phyloP scores from a whole-genome alignment of 1,284 basidiomycete genomes.

The Sporisorium exsertum region DNA sequence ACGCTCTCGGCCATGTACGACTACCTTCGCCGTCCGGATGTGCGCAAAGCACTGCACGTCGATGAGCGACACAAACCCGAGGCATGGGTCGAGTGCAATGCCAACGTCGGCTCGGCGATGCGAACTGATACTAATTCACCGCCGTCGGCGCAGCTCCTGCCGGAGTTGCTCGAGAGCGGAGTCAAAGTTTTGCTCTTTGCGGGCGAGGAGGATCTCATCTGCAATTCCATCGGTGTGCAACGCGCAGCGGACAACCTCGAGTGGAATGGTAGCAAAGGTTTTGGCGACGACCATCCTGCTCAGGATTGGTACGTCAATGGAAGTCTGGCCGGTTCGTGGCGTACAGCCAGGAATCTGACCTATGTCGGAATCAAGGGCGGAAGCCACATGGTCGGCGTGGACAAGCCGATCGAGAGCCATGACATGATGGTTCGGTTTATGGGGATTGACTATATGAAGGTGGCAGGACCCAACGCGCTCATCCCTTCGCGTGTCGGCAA shows the following conservation, averaged over 20 bases:
- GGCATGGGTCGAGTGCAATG: conserved; percentile 89
- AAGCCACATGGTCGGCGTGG: conserved; percentile 79
- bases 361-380: conserved; percentile 85
- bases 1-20: conserved; percentile 81
- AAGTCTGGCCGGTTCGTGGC: conserved; percentile 88
- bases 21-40: conserved; percentile 86
- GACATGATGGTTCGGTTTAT: conserved; percentile 84
- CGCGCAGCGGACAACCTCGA: conserved; percentile 82
- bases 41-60: conserved; percentile 86
- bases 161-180: conserved; percentile 78
- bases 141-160: conserved; percentile 82
- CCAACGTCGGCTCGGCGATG: conserved; percentile 78
- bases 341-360: conserved; percentile 86
- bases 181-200: conserved; percentile 91
- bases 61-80: conserved; percentile 75
- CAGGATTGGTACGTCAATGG: conserved; percentile 82
- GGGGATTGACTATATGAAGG: conserved; percentile 80
- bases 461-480: conserved; percentile 79
- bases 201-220: conserved; percentile 95
- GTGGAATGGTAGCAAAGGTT: conserved; percentile 87
- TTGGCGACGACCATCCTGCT: conserved; percentile 28
- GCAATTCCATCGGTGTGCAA: conserved; percentile 89
- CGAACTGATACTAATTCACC: conserved; percentile 72
- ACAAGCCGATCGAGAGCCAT: conserved; percentile 86
- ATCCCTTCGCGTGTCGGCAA: conserved; percentile 81